Evolutionary conservation across 148 eudicot genomes (phyloP).

Genomic region (Persicaria tinctoria): DNA sequence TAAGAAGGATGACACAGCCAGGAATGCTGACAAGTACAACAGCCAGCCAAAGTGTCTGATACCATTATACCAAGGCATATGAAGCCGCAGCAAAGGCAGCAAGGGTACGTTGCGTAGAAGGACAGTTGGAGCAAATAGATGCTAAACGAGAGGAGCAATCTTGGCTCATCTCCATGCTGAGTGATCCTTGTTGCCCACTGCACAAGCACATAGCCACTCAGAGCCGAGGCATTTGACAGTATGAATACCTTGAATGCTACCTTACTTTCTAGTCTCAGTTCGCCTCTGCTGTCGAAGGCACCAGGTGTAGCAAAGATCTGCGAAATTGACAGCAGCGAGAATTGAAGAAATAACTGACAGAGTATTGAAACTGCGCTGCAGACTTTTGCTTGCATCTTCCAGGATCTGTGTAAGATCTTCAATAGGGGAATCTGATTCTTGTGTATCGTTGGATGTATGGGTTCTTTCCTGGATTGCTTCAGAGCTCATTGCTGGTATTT

Average conservation of each 20-base stretch:
- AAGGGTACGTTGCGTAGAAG: slow-evolving; percentile 29
- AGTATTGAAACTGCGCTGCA: slow-evolving; percentile 24
- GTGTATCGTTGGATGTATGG: no score
- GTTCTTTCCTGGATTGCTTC: background rate
- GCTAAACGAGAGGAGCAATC: slow-evolving; percentile 29
- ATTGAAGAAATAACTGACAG: slow-evolving; percentile 30
- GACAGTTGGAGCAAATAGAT: slow-evolving; percentile 36
- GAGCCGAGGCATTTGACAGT: slow-evolving; percentile 34
- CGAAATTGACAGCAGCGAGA: slow-evolving; percentile 35
- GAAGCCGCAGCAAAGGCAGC: slow-evolving; percentile 29
- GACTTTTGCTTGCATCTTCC: slow-evolving; percentile 18
- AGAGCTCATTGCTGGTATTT: slow-evolving; percentile 15
- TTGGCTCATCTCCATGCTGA: slow-evolving; percentile 33
- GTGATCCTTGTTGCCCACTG: slow-evolving; percentile 34
- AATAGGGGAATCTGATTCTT: background rate
- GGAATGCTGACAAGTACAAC: slow-evolving; percentile 31
- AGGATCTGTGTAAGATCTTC: background rate
- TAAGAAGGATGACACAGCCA: slow-evolving; percentile 18
- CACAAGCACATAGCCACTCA: slow-evolving; percentile 39
- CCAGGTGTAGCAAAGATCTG: slow-evolving; percentile 29
- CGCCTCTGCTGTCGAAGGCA: slow-evolving; percentile 18
- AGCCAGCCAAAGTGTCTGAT: slow-evolving; percentile 31
- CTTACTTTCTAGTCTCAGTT: slow-evolving; percentile 18
- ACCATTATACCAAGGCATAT: slow-evolving; percentile 27
- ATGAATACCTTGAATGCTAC: slow-evolving; percentile 28